Evolutionary conservation across 2,329 filamentous ascomycete genomes (phyloP), one percentile per base, ranked within the genome.

Genomic region (Trichoderma sp.): DNA sequence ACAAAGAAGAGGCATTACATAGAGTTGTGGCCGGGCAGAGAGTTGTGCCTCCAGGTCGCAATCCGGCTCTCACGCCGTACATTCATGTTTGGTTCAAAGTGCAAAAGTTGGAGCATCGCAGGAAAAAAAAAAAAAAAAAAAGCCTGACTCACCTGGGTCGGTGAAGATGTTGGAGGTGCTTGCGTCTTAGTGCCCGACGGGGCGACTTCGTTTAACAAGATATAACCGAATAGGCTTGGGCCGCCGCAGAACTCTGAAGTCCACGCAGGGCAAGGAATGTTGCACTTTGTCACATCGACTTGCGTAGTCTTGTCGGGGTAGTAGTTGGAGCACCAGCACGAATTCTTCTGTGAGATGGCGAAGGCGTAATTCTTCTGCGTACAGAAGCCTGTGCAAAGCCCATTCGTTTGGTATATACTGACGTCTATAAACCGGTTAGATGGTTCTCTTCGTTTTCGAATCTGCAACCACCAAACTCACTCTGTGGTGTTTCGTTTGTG

Each of bases 311-410:
- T 70, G 59, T 81, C 80, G 9, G 92, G 92, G 2, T 83, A 83
- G 73, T 89, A 89, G 75, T 93, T 85, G 42, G 90, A 89, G 76
- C 92, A 94, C 90, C 90, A 94, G 76, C 92, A 94, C 61, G 83
- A 78, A 35, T 86, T 81, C 17, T 79, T 83, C 72, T 92, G 85
- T 1, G 93, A 80, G 57, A 94, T 82, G 71, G 90, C 90, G 70
- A 89, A 92, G 45, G 91, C 90, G 71, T 83, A 91, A 17, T 82
- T 72, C 57, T 22, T 75, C 73, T 32, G 37, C 35, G 29, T 73
- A 78, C 92, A 94, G 58, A 83, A 83, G 58, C 86, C 80, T 59
- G 82, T 79, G 75, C 92, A 94, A 13, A 88, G 83, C 34, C 91
- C 91, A 72, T 92, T 88, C 22, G 90, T 91, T 76, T 93, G 90